Conservation (phyloP, 345 rosid genomes). For the Hirschfeldia incana region DNA sequence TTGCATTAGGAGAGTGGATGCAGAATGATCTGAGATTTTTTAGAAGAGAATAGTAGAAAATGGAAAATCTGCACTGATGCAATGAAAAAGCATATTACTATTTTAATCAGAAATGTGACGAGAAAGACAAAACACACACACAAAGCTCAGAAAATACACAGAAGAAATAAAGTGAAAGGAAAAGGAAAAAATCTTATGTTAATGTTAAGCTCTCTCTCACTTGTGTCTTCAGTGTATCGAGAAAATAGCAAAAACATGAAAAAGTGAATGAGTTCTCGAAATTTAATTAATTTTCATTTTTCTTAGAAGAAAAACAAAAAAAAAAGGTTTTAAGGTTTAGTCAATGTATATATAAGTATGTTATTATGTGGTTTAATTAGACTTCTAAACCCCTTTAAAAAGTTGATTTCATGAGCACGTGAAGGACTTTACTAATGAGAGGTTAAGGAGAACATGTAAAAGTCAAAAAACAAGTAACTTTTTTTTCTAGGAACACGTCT, state of each 20-base stretch:
- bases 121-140: background rate
- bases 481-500: constrained; percentile 14
- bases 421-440: constrained; percentile 27
- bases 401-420: constrained; percentile 37
- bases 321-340: background rate
- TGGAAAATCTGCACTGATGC: constrained; percentile 13
- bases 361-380: background rate
- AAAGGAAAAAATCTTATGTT: background rate
- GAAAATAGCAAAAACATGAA: constrained; percentile 4
- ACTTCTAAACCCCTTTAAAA: constrained; percentile 3
- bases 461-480: background rate
- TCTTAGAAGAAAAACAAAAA: background rate
- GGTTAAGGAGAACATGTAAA: constrained; percentile 19
- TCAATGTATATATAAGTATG: constrained; percentile 9
- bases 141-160: background rate
- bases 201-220: background rate
- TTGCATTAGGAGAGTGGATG: too few species aligned
- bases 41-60: constrained; percentile 26
- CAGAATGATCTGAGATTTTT: background rate
- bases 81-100: background rate
- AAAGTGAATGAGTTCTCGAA: background rate
- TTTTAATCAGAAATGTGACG: background rate
- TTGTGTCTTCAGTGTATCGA: background rate
- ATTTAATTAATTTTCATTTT: background rate
- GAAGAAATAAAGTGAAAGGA: background rate